Evolutionary conservation across 208 protist species (phyloP).

Genomic region (Trypanosoma vivax): DNA sequence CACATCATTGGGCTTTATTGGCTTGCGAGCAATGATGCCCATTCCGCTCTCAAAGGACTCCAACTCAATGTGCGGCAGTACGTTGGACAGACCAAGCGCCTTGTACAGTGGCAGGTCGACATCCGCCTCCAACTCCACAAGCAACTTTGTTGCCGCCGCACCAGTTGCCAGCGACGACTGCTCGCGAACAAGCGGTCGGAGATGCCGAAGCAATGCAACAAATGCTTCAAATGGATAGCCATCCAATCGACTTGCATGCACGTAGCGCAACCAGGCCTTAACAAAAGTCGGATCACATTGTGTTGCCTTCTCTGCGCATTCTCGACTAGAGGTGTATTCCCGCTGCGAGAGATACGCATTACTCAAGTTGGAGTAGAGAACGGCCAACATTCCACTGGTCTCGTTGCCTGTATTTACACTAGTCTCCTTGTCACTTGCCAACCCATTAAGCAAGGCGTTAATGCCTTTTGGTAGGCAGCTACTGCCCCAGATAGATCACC

Average conservation of each 20-base stretch:
- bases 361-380: slow-evolving; percentile 70
- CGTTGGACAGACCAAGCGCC: slow-evolving; percentile 42
- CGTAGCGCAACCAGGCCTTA: slow-evolving; percentile 63
- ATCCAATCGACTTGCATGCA: slow-evolving; percentile 42
- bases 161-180: too few relatives aligned
- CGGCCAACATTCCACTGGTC: slow-evolving; percentile 18
- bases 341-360: slow-evolving; percentile 36
- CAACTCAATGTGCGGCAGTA: slow-evolving; percentile 62
- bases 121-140: slow-evolving; percentile 7
- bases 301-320: slow-evolving; percentile 31
- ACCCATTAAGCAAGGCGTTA: not conserved
- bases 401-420: not conserved
- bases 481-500: slow-evolving; percentile 33
- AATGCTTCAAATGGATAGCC: slow-evolving; percentile 76
- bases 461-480: slow-evolving; percentile 33
- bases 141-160: not conserved
- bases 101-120: slow-evolving; percentile 38
- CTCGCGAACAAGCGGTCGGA: slow-evolving; percentile 48
- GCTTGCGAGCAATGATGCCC: slow-evolving; percentile 56
- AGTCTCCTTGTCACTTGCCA: not conserved
- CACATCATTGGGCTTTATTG: slow-evolving; percentile 57
- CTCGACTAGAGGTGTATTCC: slow-evolving; percentile 30
- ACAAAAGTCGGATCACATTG: slow-evolving; percentile 32
- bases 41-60: slow-evolving; percentile 64
- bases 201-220: slow-evolving; percentile 43